Base-by-base conservation (phyloP, 441 rosid genomes). In the Corymbia calophylla region DNA sequence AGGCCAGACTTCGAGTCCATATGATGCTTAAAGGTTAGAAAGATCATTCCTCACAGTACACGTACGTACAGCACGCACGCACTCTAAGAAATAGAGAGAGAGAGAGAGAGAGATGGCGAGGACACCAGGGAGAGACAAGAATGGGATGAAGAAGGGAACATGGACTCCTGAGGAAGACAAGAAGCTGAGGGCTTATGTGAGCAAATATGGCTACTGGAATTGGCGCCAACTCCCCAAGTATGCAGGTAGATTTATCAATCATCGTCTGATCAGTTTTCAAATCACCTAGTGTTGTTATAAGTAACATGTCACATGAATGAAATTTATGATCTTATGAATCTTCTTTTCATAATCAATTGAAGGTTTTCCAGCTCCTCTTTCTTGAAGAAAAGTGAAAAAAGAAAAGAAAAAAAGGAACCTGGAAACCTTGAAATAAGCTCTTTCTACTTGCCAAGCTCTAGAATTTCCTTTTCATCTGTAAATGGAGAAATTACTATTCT, bases 151-250 rank as follows among this genome's bases (percentile, higher is more conserved):
- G 93, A 95, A 95, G 88, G 97, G 97, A 5, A 94, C 95, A 1
- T 95, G 97, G 97, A 94, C 95, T 53, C 93, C 93, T 0, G 97
- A 95, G 89, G 97, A 95, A 91, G 96, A 95, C 39, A 88, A 66
- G 60, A 95, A 93, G 89, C 93, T 95, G 17, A 66, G 60, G 62
- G 95, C 85, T 87, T 95, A 95, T 90, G 91, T 95, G 5, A 92
- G 93, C 48, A 88, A 91, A 87, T 93, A 93, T 87, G 97, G 97
- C 86, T 91, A 89, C 39, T 94, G 94, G 95, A 95, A 95, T 89
- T 95, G 97, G 96, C 94, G 95, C 85, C 94, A 93, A 53, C 93
- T 95, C 49, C 97, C 97, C 16, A 95, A 92, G 86, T 93, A 70
- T 82, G 97, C 97, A 62, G 97, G 97, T 95, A 89, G 84, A 88